A percentile compares a stretch with the other conserved stretches of the same genome.
Conservation (phyloP, 1,284 basidiomycete species). For the Trichosporon asahii region DNA sequence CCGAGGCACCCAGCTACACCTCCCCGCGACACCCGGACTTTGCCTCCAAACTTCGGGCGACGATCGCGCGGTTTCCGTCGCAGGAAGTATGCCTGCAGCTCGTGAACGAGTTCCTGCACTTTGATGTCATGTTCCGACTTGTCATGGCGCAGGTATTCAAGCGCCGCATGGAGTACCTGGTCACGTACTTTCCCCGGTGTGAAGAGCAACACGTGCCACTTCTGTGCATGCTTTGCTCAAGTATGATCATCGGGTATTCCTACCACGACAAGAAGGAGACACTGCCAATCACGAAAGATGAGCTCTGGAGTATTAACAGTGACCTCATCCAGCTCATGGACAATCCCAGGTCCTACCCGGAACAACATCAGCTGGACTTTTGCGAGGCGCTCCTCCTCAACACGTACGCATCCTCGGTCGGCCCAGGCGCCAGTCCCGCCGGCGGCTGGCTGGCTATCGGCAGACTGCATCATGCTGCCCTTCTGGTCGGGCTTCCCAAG, state of each 20-base stretch:
- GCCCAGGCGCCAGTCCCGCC: background rate
- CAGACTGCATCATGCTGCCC: background rate
- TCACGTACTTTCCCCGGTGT: background rate
- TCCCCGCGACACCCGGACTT: background rate
- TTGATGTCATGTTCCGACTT: slow-evolving; percentile 12
- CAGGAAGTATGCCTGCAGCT: background rate
- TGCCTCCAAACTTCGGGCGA: background rate
- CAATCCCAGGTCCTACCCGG: background rate
- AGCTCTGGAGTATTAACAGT: background rate
- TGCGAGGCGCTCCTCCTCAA: background rate
- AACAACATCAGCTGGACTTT: background rate
- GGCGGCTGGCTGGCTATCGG: background rate
- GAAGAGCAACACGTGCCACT: background rate
- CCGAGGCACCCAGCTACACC: background rate
- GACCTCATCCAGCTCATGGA: slow-evolving; percentile 3
- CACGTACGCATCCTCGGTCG: background rate
- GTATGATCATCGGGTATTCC: background rate
- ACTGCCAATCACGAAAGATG: background rate
- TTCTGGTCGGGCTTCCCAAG: slow-evolving; percentile 3
- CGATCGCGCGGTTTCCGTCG: background rate
- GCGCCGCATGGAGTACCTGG: background rate
- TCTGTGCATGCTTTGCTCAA: background rate
- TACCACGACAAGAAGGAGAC: background rate
- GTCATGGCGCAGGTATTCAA: background rate
- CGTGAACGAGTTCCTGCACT: slow-evolving; percentile 5